phyloP scores from a whole-genome alignment of 2,329 filamentous ascomycete genomes.

The Dichotomopilus funicola region DNA sequence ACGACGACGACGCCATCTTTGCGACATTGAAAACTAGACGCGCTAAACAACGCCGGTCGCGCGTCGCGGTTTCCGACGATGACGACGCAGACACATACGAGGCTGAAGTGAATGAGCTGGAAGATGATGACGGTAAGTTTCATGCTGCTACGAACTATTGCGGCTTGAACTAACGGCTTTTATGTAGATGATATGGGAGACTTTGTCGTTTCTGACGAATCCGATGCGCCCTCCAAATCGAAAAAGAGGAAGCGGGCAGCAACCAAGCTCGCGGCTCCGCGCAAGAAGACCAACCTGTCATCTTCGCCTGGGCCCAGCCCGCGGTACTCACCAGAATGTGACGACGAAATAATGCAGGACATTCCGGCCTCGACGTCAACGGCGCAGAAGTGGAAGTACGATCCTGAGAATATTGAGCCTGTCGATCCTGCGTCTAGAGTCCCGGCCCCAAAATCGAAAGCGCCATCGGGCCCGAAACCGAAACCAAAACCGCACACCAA shows the following conservation, averaged over 20 bases:
- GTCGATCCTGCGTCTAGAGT: slow-evolving; percentile 22
- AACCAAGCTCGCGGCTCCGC: slow-evolving; percentile 42
- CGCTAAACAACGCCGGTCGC: slow-evolving; percentile 39
- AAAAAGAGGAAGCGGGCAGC: slow-evolving; percentile 70
- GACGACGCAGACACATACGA: slow-evolving; percentile 66
- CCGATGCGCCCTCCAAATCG: slow-evolving; percentile 57
- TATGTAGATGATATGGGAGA: slow-evolving; percentile 67
- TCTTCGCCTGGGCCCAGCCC: slow-evolving; percentile 29
- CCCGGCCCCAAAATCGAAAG: slow-evolving; percentile 19
- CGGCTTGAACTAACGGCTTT: slow-evolving; percentile 9
- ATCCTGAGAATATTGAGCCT: slow-evolving; percentile 41
- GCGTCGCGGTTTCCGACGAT: slow-evolving; percentile 60
- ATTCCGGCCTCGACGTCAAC: slow-evolving; percentile 57
- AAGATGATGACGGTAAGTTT: slow-evolving; percentile 44
- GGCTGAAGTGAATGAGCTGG: slow-evolving; percentile 51
- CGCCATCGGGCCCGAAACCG: slow-evolving; percentile 28
- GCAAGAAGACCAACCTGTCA: slow-evolving; percentile 58
- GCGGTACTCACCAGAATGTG: slow-evolving; percentile 31
- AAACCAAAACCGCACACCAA: slow-evolving; percentile 69
- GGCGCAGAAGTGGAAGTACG: slow-evolving; percentile 72
- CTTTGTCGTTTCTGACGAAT: slow-evolving; percentile 83
- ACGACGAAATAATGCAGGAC: slow-evolving; percentile 50
- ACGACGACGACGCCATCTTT: slow-evolving; percentile 64
- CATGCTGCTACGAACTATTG: not conserved
- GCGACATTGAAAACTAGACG: slow-evolving; percentile 35